Percentiles rank a stretch among this genome's conserved stretches.
Evolutionary conservation across 1,139 yeast species (phyloP).

Genomic region (Saccharomyces hybrid): DNA sequence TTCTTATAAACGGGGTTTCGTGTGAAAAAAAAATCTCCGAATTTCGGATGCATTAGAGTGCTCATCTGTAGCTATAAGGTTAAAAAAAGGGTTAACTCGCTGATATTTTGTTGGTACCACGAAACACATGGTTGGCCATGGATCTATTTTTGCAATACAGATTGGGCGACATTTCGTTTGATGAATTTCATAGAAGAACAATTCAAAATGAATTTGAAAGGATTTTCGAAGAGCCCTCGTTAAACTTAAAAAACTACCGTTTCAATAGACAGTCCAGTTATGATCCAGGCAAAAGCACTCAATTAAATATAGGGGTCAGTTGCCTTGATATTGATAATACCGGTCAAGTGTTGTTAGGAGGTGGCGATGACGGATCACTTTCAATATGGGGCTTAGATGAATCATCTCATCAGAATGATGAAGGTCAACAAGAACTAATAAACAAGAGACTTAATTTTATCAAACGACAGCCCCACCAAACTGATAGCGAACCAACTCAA

Average conservation of each 20-base stretch:
- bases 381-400: slow-evolving; percentile 50
- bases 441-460: slow-evolving; percentile 5
- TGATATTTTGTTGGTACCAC: too few species aligned
- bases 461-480: slow-evolving; percentile 4
- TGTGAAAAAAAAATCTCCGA: not conserved
- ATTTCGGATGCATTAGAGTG: not conserved
- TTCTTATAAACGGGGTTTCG: not conserved
- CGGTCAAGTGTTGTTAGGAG: slow-evolving; percentile 52
- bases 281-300: not conserved
- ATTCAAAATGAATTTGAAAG: not conserved
- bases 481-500: not conserved
- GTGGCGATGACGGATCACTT: slow-evolving; percentile 70
- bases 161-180: not conserved
- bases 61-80: not conserved
- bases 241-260: not conserved
- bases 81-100: too few species aligned
- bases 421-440: slow-evolving; percentile 4
- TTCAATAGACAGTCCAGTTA: not conserved
- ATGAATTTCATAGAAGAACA: not conserved
- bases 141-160: not conserved
- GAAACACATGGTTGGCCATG: not conserved
- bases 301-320: slow-evolving; percentile 36
- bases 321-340: slow-evolving; percentile 54
- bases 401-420: slow-evolving; percentile 18
- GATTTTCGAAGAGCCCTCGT: not conserved